Evolutionary conservation across 441 rosid genomes (phyloP).

Genomic region (Pelargonium australe): DNA sequence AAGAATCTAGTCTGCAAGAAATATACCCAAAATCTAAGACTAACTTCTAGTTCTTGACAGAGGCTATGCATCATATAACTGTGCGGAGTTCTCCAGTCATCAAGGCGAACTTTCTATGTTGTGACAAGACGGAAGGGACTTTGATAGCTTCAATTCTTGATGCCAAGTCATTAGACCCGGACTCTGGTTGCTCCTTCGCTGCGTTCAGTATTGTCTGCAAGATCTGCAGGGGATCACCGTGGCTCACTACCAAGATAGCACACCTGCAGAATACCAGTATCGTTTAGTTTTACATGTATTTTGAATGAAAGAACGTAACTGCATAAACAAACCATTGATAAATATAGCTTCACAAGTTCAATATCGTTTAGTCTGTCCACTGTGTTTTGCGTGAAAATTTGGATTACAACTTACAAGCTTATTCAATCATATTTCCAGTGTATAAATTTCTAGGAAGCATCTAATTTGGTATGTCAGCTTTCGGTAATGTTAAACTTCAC

Average conservation of each 20-base stretch:
- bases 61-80: constrained; percentile 27
- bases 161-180: constrained; percentile 24
- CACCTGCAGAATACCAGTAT: constrained; percentile 31
- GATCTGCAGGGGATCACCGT: constrained; percentile 92
- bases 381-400: no score
- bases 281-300: background rate
- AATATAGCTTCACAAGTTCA: background rate
- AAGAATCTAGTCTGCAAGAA: background rate
- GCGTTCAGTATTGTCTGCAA: constrained; percentile 59
- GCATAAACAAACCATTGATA: background rate
- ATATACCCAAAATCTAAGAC: background rate
- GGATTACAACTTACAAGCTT: no score
- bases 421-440: no score
- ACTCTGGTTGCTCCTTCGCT: constrained; percentile 31
- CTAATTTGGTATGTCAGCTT: no score
- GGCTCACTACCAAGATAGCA: constrained; percentile 61
- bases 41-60: background rate
- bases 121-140: constrained; percentile 52
- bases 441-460: no score
- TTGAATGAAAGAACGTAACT: background rate
- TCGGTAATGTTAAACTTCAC: no score
- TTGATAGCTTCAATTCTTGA: constrained; percentile 42
- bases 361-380: no score
- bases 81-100: constrained; percentile 70
- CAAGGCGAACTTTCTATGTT: constrained; percentile 67